Evolutionary conservation across 495 filamentous ascomycete genomes (phyloP).

Genomic region (Penicillium mononematosum): DNA sequence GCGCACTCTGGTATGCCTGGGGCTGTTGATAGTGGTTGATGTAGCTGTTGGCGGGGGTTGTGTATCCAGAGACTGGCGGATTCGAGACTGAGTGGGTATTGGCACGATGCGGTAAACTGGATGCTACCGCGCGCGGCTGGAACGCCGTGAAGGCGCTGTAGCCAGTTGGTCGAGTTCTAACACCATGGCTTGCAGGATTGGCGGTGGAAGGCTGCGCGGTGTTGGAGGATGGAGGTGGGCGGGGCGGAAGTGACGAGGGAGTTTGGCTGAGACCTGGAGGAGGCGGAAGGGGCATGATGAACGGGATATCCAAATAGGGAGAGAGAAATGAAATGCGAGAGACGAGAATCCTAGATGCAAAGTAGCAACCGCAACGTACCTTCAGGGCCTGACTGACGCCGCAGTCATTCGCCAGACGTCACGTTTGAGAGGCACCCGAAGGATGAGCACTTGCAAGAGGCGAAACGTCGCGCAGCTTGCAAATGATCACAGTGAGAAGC

Average conservation of each 20-base stretch:
- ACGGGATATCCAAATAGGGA: slow-evolving; percentile 55
- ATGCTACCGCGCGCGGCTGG: slow-evolving; percentile 62
- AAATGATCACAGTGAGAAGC: not conserved
- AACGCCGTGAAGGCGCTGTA: slow-evolving; percentile 56
- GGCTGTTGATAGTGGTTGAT: slow-evolving; percentile 36
- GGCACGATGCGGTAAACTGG: slow-evolving; percentile 43
- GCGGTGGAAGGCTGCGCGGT: slow-evolving; percentile 44
- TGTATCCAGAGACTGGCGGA: slow-evolving; percentile 44
- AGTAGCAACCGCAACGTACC: slow-evolving; percentile 57
- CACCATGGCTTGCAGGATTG: slow-evolving; percentile 40
- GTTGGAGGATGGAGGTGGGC: slow-evolving; percentile 67
- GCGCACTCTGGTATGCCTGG: slow-evolving; percentile 44
- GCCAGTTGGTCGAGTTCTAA: slow-evolving; percentile 31
- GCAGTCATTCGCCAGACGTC: slow-evolving; percentile 42
- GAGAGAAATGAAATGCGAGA: slow-evolving; percentile 16
- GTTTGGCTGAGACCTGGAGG: slow-evolving; percentile 80
- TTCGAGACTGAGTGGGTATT: slow-evolving; percentile 45
- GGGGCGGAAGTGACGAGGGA: slow-evolving; percentile 75
- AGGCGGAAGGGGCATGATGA: slow-evolving; percentile 94
- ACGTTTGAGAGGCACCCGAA: slow-evolving; percentile 33
- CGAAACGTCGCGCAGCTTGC: not conserved
- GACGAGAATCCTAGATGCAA: slow-evolving; percentile 36
- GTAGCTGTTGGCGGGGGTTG: slow-evolving; percentile 35
- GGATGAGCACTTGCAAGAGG: not conserved
- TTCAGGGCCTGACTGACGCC: slow-evolving; percentile 49